These are phyloP conservation scores for Dothidotthia symphoricarpi DNA, from an alignment of 2,329 filamentous ascomycete genomes.

Conservation along the genomic window DNA sequence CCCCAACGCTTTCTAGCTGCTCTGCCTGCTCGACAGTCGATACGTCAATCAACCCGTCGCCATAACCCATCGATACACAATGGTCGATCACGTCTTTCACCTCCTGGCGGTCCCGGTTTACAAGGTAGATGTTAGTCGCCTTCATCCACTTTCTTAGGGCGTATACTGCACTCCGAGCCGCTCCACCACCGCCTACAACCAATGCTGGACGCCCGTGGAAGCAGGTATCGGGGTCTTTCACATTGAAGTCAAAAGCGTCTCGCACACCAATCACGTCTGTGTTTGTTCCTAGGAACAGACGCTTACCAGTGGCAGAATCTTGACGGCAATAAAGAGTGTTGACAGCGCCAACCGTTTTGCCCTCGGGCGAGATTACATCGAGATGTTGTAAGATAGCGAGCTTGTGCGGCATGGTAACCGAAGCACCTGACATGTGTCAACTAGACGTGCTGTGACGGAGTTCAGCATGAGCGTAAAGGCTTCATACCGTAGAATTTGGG, in stretches of 20 bases:
- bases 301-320: constrained; percentile 47
- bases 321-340: constrained; percentile 71
- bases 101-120: constrained; percentile 69
- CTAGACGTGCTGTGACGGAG: neutral
- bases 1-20: constrained; percentile 58
- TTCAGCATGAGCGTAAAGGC: neutral
- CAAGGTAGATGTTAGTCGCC: constrained; percentile 68
- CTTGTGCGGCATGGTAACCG: constrained; percentile 83
- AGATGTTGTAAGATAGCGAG: constrained; percentile 70
- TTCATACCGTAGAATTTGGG: constrained; percentile 60
- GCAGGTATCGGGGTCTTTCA: constrained; percentile 45
- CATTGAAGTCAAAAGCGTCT: constrained; percentile 61
- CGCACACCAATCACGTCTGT: constrained; percentile 77
- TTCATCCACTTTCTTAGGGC: constrained; percentile 68
- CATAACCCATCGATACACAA: constrained; percentile 59
- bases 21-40: constrained; percentile 59
- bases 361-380: constrained; percentile 72
- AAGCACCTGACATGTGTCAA: constrained; percentile 53
- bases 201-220: constrained; percentile 64
- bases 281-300: constrained; percentile 69
- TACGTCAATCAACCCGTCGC: constrained; percentile 61
- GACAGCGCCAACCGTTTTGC: constrained; percentile 69
- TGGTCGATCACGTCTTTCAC: constrained; percentile 66
- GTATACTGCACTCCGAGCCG: constrained; percentile 74
- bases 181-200: constrained; percentile 74